Base-by-base conservation (phyloP, 305 asterid species). In the Fraxinus albicans region DNA sequence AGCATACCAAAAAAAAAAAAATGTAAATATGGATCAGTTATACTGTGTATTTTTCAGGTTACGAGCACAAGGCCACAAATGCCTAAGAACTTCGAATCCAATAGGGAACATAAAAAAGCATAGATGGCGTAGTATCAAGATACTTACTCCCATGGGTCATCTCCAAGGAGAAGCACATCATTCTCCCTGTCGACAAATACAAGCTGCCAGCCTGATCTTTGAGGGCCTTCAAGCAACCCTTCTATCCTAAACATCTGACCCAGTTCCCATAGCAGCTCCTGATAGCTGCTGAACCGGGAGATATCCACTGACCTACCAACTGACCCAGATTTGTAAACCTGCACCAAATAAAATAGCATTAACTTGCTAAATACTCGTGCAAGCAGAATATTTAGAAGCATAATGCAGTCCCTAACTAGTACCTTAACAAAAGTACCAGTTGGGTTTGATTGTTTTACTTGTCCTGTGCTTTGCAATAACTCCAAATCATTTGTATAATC, bases 191-290 rank as follows among this genome's bases (percentile, higher is more conserved):
- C 99, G 29, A 96, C 98, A 80, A 96, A 96, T 96, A 96, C 98
- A 96, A 96, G 99, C 99, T 96, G 99, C 98, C 99, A 96, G 99
- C 99, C 99, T 96, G 98, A 96, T 96, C 99, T 94, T 86, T 94
- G 93, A 89, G 98, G 98, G 92, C 91, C 97, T 88, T 93, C 97
- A 86, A 96, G 94, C 87, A 94, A 88, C 87, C 99, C 99, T 83
- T 92, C 92, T 36, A 96, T 91, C 83, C 98, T 96, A 47, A 88
- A 96, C 98, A 96, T 94, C 89, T 88, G 95, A 63, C 96, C 98
- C 88, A 96, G 82, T 91, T 96, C 98, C 74, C 87, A 90, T 77
- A 94, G 85, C 91, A 96, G 94, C 95, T 96, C 99, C 85, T 91
- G 89, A 79, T 94, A 96, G 95, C 99, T 94, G 94, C 69, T 91